phyloP scores from a whole-genome alignment of 2,329 filamentous ascomycete genomes.

The Chaetomium globosum region DNA sequence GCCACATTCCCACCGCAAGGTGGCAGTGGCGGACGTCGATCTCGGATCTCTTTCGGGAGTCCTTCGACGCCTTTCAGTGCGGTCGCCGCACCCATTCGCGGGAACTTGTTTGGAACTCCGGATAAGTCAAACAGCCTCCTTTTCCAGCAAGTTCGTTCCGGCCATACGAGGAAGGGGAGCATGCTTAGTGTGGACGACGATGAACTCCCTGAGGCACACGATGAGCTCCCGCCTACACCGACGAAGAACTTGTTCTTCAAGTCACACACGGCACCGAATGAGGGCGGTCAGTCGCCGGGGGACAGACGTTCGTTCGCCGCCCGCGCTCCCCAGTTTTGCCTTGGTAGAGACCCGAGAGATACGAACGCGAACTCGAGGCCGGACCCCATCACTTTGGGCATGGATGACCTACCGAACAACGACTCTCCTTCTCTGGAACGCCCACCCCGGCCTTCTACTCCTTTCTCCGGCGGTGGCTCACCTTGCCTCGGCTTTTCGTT shows the following conservation, averaged over 20 bases:
- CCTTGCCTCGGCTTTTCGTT: slow-evolving; percentile 30
- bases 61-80: slow-evolving; percentile 81
- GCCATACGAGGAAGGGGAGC: slow-evolving; percentile 62
- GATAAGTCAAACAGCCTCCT: slow-evolving; percentile 69
- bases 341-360: slow-evolving; percentile 22
- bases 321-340: slow-evolving; percentile 28
- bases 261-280: slow-evolving; percentile 36
- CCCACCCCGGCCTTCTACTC: slow-evolving; percentile 28
- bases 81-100: slow-evolving; percentile 52
- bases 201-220: slow-evolving; percentile 54
- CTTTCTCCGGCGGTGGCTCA: slow-evolving; percentile 24
- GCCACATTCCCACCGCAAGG: slow-evolving; percentile 64
- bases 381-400: slow-evolving; percentile 15
- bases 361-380: slow-evolving; percentile 23
- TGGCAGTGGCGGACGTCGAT: slow-evolving; percentile 62
- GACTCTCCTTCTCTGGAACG: slow-evolving; percentile 32
- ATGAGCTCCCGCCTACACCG: slow-evolving; percentile 86
- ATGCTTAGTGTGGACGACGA: slow-evolving; percentile 81
- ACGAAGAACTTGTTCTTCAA: slow-evolving; percentile 69
- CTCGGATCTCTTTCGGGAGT: slow-evolving; percentile 72
- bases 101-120: slow-evolving; percentile 54
- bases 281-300: slow-evolving; percentile 27
- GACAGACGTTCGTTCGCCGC: slow-evolving; percentile 29
- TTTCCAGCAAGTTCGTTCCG: slow-evolving; percentile 61
- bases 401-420: slow-evolving; percentile 22